Conservation (phyloP, 345 rosid genomes). For the Hibiscus syriacus region DNA sequence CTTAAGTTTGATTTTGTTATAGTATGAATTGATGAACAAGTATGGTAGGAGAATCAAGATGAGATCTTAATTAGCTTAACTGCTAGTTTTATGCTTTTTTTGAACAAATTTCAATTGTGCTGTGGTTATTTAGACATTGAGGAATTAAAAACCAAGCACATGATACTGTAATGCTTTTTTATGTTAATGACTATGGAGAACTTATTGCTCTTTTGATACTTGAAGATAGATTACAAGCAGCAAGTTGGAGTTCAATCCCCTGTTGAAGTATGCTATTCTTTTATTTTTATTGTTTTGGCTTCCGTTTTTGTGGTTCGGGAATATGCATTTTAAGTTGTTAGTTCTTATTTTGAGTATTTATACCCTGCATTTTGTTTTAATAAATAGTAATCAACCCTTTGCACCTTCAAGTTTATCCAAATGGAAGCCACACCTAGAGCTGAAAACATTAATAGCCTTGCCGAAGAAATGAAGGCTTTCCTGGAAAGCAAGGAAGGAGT, state of each 20-base stretch:
- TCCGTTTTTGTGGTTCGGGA: neutral
- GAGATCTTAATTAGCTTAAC: neutral
- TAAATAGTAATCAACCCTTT: too few relatives aligned
- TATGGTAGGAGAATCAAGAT: neutral
- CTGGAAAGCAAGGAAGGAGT: too few relatives aligned
- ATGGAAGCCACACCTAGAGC: too few relatives aligned
- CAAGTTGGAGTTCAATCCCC: slow-evolving; percentile 24
- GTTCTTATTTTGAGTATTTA: neutral
- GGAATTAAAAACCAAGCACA: neutral
- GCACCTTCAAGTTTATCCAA: too few relatives aligned
- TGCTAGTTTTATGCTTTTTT: neutral
- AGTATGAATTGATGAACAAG: neutral
- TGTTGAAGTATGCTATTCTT: slow-evolving; percentile 29
- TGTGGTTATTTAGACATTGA: neutral
- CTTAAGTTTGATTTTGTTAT: neutral
- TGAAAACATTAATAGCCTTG: too few relatives aligned
- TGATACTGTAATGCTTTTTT: neutral
- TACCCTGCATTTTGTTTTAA: neutral
- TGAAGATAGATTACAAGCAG: slow-evolving; percentile 41
- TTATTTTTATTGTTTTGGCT: neutral
- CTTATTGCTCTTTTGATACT: slow-evolving; percentile 9
- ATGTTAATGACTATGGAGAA: slow-evolving; percentile 9
- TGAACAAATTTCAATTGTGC: neutral
- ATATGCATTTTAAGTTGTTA: neutral
- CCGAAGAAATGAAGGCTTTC: too few relatives aligned